Conservation (phyloP, 202 grass and related monocot species). For the Thinopyrum obtusiflorum region DNA sequence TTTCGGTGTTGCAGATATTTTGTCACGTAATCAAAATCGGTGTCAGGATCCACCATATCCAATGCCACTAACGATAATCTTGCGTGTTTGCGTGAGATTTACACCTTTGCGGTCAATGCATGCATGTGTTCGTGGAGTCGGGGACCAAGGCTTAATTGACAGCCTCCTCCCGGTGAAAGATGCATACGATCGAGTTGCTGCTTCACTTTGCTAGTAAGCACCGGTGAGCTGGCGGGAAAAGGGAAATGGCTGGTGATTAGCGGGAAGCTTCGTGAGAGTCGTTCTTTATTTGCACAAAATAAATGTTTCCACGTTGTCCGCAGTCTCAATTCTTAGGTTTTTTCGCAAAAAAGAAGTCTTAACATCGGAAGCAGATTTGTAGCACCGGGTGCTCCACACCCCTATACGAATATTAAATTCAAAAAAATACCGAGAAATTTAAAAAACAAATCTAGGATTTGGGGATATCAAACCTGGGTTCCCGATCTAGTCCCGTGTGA, state of each 20-base stretch:
- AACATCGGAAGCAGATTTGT: too few species aligned
- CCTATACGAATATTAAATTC: too few species aligned
- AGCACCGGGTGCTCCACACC: too few species aligned
- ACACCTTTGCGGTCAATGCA: not conserved
- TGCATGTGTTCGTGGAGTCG: not conserved
- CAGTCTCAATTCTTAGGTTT: not conserved
- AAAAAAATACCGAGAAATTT: too few species aligned
- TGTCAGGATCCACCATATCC: slow-evolving; percentile 8
- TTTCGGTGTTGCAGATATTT: not conserved
- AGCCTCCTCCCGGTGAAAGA: not conserved
- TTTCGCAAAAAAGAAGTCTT: too few species aligned
- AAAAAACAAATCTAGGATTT: too few species aligned
- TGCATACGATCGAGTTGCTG: not conserved
- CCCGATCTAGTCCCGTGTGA: too few species aligned
- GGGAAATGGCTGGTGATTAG: not conserved
- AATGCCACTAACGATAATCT: not conserved
- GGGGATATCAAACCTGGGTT: too few species aligned
- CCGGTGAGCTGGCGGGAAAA: not conserved
- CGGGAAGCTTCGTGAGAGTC: not conserved
- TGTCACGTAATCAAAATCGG: slow-evolving; percentile 17
- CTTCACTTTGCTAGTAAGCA: not conserved
- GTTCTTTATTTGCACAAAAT: not conserved
- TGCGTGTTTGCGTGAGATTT: not conserved
- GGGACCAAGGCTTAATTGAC: not conserved
- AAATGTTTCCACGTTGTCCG: not conserved